Evolutionary conservation across 2,329 filamentous ascomycete species (phyloP).

Genomic region (Cryphonectria naterciae): DNA sequence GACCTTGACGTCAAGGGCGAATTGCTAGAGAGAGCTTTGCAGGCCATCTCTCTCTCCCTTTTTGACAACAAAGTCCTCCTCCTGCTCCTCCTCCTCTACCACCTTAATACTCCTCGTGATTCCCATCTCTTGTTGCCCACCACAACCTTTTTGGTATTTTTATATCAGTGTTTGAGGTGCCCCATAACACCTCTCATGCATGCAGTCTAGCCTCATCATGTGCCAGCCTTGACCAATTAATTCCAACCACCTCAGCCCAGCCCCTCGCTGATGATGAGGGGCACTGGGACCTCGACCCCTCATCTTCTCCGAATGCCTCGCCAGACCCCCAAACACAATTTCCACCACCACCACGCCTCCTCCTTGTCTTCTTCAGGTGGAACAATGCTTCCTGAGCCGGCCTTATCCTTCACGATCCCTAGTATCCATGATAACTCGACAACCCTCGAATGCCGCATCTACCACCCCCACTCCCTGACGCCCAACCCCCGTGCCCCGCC

Average conservation of each 20-base stretch:
- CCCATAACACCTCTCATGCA: not conserved
- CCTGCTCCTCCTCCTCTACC: not conserved
- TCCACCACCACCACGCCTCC: not conserved
- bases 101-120: not conserved
- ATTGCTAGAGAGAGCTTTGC: not conserved
- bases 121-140: not conserved
- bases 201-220: not conserved
- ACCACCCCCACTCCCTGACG: conserved; percentile 63
- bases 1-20: not conserved
- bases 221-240: not conserved
- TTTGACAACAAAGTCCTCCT: not conserved
- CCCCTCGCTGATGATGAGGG: not conserved
- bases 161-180: too few relatives aligned
- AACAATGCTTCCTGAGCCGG: conserved; percentile 59
- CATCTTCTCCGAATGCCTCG: conserved; percentile 6
- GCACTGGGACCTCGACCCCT: not conserved
- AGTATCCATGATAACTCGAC: conserved; percentile 84
- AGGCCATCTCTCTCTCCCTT: not conserved
- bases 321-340: not conserved
- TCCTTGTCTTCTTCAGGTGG: not conserved
- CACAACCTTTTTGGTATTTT: not conserved
- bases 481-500: conserved; percentile 38
- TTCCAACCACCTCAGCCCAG: not conserved
- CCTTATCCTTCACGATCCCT: conserved; percentile 75
- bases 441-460: conserved; percentile 79